These are phyloP conservation scores for Cochlearia excelsa DNA, from an alignment of 345 rosid species.

Conservation along the genomic window DNA sequence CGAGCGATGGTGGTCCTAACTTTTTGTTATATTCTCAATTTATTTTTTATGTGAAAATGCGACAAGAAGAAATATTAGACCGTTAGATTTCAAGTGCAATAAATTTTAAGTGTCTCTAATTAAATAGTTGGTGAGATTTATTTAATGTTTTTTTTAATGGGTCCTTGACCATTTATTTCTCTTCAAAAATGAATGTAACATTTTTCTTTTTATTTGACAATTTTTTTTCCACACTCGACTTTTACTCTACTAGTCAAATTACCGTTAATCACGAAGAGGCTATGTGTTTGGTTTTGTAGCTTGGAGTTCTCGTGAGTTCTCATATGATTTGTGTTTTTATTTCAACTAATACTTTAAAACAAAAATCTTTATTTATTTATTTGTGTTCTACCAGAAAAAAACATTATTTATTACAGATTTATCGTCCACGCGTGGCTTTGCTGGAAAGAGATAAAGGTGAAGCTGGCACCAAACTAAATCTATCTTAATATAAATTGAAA, in stretches of 20 bases:
- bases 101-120: neutral
- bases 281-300: slow-evolving; percentile 6
- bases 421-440: slow-evolving; percentile 30
- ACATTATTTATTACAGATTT: neutral
- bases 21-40: neutral
- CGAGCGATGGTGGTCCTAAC: slow-evolving; percentile 23
- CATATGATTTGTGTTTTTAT: neutral
- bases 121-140: slow-evolving; percentile 3
- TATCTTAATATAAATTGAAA: neutral
- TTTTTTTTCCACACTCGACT: slow-evolving; percentile 2
- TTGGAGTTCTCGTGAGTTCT: slow-evolving; percentile 1
- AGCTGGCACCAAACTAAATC: slow-evolving; percentile 30
- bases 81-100: slow-evolving; percentile 5
- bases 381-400: neutral
- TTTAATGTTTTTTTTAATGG: slow-evolving; percentile 2
- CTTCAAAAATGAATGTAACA: slow-evolving; percentile 2
- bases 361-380: neutral
- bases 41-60: neutral
- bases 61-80: neutral
- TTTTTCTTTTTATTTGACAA: neutral
- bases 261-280: slow-evolving; percentile 20
- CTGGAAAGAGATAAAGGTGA: slow-evolving; percentile 11
- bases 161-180: slow-evolving; percentile 13
- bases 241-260: neutral
- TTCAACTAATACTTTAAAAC: no score